A percentile compares a stretch with the other conserved stretches of the same genome.
Evolutionary conservation across 108 stramenopile genomes (phyloP).

Genomic region (Cyclotella cryptica): DNA sequence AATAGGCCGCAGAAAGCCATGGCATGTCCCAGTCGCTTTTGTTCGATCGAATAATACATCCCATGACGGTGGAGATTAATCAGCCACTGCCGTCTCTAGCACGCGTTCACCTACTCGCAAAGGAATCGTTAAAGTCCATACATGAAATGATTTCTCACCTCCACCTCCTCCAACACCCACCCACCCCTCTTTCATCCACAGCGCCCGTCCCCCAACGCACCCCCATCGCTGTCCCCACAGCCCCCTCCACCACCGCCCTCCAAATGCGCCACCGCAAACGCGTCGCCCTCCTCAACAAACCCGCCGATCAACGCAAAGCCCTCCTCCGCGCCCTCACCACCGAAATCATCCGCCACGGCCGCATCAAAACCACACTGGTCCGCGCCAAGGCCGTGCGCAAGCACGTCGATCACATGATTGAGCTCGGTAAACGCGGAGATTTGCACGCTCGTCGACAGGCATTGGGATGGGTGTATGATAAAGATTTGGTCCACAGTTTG

Average conservation of each 20-base stretch:
- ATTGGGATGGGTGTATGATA: constrained; percentile 96
- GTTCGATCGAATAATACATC: no score
- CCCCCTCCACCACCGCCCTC: constrained; percentile 44
- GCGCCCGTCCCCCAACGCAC: constrained; percentile 10
- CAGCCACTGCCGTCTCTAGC: no score
- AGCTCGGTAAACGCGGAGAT: constrained; percentile 92
- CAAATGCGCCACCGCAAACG: constrained; percentile 87
- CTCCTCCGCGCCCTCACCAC: constrained; percentile 95
- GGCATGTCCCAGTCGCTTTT: neutral
- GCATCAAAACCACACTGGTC: constrained; percentile 94
- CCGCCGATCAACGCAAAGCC: constrained; percentile 98
- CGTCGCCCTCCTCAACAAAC: constrained; percentile 87
- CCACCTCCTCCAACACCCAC: no score
- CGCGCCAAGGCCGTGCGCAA: constrained; percentile 94
- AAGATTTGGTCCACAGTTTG: constrained; percentile 94
- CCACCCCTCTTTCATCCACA: neutral
- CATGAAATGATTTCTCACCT: neutral
- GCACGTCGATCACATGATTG: constrained; percentile 97
- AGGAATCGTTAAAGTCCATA: no score
- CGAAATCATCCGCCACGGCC: constrained; percentile 97
- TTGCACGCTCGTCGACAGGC: constrained; percentile 96
- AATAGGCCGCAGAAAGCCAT: neutral
- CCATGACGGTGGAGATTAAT: no score
- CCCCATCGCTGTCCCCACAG: constrained; percentile 23
- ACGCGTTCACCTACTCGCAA: no score